These are phyloP conservation scores for Acmispon strigosus DNA, from an alignment of 306 rosid genomes.

Conservation along the genomic window DNA sequence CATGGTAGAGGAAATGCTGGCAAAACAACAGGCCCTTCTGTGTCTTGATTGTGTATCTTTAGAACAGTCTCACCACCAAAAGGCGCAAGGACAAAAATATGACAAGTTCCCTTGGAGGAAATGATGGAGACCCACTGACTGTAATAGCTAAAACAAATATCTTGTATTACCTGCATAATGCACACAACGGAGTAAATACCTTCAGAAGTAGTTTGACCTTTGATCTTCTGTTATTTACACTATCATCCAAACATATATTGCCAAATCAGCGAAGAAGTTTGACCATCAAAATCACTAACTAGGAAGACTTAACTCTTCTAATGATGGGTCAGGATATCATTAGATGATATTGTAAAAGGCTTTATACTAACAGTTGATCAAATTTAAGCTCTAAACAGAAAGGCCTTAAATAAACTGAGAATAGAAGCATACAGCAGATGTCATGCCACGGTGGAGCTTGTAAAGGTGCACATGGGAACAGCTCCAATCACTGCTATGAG, in stretches of 20 bases:
- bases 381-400: constrained; percentile 8
- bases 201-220: constrained; percentile 11
- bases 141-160: constrained; percentile 73
- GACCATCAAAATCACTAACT: neutral
- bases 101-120: constrained; percentile 83
- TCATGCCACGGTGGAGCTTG: constrained; percentile 93
- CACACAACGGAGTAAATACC: constrained; percentile 20
- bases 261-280: constrained; percentile 13
- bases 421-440: constrained; percentile 69
- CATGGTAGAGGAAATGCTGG: constrained; percentile 68
- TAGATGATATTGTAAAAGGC: neutral
- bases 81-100: constrained; percentile 73
- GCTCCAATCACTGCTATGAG: constrained; percentile 59
- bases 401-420: constrained; percentile 20
- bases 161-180: constrained; percentile 72
- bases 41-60: constrained; percentile 52
- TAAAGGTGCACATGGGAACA: constrained; percentile 82
- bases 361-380: neutral
- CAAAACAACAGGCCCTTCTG: constrained; percentile 53
- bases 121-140: constrained; percentile 89
- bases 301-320: neutral
- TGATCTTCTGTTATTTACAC: constrained; percentile 1
- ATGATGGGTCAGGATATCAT: constrained; percentile 12
- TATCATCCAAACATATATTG: constrained; percentile 17
- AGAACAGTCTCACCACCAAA: constrained; percentile 85